Base-by-base conservation (phyloP, 495 filamentous ascomycete genomes). In the Xylaria longipes region DNA sequence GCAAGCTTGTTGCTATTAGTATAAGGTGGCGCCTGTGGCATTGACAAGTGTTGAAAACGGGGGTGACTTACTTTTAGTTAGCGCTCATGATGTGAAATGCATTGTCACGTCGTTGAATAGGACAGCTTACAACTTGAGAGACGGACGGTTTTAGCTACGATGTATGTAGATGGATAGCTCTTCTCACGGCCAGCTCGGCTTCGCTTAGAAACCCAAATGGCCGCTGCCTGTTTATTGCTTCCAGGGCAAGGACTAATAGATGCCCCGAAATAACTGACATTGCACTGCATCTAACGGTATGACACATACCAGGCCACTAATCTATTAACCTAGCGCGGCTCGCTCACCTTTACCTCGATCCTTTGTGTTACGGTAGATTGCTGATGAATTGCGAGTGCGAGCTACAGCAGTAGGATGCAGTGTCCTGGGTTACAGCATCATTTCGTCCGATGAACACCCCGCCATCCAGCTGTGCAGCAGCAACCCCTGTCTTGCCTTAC, bases 401-500 rank as follows among this genome's bases (percentile, higher is more conserved):
- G 54, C 8, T 4, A n/a, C 33, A 37, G 57, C n/a, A n/a, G n/a
- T n/a, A n/a, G n/a, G n/a, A n/a, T 37, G 25, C 56, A 58, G 27
- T 3, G 56, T 17, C 33, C 56, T 58, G 17, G 25, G 31, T 7
- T 12, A 31, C n/a, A n/a, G n/a, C n/a, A 48, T 22, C 48, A n/a
- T 25, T 52, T 37, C 63, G 45, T 66, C 63, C 45, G 39, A 48
- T 65, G 62, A 65, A 48, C 62, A 35, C 46, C 45, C 46, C 65
- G 48, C 65, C 65, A n/a, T 48, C 33, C 65, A 41, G 65, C 46
- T 41, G 65, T 48, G 48, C 48, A 54, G 65, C 48, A 65, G 7
- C 41, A 48, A 35, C 56, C 56, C 56, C 67, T 69, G 67, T 46
- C 54, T 69, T 48, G 67, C 67, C 67, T 69, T 69, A 69, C 67